A percentile compares a stretch with the other conserved stretches of the same genome.
phyloP scores from a whole-genome alignment of 2,329 filamentous ascomycete genomes.

The Byssoonygena ceratinophila region DNA sequence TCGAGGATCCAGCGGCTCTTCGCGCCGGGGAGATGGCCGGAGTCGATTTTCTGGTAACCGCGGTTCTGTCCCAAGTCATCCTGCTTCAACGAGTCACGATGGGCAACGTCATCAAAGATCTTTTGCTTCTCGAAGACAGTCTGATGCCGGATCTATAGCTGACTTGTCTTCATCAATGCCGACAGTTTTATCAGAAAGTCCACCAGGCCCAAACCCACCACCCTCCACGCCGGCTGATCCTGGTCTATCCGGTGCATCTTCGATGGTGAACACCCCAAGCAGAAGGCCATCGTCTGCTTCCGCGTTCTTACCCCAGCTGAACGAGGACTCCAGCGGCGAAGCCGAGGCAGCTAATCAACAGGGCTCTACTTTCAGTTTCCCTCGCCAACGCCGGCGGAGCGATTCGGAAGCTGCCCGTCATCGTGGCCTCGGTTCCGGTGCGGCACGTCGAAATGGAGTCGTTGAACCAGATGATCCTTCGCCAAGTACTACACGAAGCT shows the following conservation, averaged over 20 bases:
- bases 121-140: slow-evolving; percentile 25
- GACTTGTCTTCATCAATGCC: slow-evolving; percentile 29
- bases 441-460: slow-evolving; percentile 53
- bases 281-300: slow-evolving; percentile 41
- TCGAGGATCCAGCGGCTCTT: slow-evolving; percentile 41
- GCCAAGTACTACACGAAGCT: slow-evolving; percentile 49
- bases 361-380: slow-evolving; percentile 32
- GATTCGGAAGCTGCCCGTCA: slow-evolving; percentile 49
- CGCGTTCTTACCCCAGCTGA: slow-evolving; percentile 32
- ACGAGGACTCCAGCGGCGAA: slow-evolving; percentile 30
- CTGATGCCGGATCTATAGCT: slow-evolving; percentile 25
- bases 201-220: slow-evolving; percentile 50
- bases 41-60: slow-evolving; percentile 46
- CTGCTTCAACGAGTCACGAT: slow-evolving; percentile 43
- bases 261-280: slow-evolving; percentile 42
- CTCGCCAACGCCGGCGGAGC: slow-evolving; percentile 46
- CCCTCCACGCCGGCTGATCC: slow-evolving; percentile 54
- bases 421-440: slow-evolving; percentile 49
- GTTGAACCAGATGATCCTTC: slow-evolving; percentile 48
- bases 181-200: slow-evolving; percentile 44
- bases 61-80: slow-evolving; percentile 43
- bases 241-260: slow-evolving; percentile 45
- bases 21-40: slow-evolving; percentile 45
- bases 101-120: slow-evolving; percentile 44
- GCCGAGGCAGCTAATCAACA: slow-evolving; percentile 35